Base-by-base conservation (phyloP, 192 early-diverging fungal genomes). In the Polychytrium aggregatum region DNA sequence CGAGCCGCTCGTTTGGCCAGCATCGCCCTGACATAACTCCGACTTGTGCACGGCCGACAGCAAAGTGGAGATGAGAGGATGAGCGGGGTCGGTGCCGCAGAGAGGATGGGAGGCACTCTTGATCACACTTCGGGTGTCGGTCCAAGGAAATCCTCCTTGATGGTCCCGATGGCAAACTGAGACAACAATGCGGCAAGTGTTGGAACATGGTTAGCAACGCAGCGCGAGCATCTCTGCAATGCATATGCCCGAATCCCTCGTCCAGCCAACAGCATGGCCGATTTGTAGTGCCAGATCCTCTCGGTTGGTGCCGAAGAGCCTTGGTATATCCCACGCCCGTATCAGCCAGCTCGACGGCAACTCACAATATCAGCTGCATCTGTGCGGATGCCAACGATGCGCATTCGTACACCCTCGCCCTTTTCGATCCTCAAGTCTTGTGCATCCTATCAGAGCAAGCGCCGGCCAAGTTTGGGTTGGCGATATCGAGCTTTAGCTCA, bases 101-200 rank as follows among this genome's bases (percentile, higher is more conserved):
- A n/a, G n/a, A n/a, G n/a, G n/a, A n/a, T n/a, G n/a, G n/a, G n/a
- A n/a, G n/a, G n/a, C n/a, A n/a, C n/a, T n/a, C n/a, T n/a, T n/a
- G n/a, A n/a, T 36, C 39, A 50, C 24, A 39, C 48, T n/a, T 37
- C 48, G 18, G 48, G 53, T 39, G 57, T 51, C 34, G 68, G 66
- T 1, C 90, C 89, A 41, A 96, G 62, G 48, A 86, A 98, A 78
- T 98, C 92, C 57, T 98, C 92, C 64, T 94, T 96, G 64, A 98
- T 93, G 4, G 90, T 92, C 20, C 92, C 92, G 48, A 91, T 92
- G 21, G 88, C 87, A 69, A 85, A 87, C 87, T 90, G 28, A 26
- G 17, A 28, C 42, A 33, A 33, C 31, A 33, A 33, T 4, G 11
- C 11, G 31, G 31, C 31, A 33, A 11, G 38, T 4, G 47, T 28